Conservation (phyloP, 2,329 filamentous ascomycete genomes). For the Neofusicoccum ribis region DNA sequence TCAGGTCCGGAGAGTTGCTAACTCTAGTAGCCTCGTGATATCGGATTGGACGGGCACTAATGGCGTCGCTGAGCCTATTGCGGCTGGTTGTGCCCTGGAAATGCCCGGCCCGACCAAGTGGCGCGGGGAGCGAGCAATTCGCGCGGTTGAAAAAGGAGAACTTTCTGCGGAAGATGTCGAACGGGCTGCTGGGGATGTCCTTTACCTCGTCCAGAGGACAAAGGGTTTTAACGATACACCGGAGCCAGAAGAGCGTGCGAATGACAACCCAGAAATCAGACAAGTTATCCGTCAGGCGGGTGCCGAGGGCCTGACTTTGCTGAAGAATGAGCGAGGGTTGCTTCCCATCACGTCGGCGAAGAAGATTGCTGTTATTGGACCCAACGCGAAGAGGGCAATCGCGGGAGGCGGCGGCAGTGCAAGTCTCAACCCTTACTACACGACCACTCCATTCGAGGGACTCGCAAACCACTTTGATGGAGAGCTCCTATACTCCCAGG, state of each 20-base stretch:
- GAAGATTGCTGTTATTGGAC: slow-evolving; percentile 66
- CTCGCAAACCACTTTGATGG: slow-evolving; percentile 2
- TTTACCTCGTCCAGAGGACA: slow-evolving; percentile 63
- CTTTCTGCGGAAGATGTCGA: slow-evolving; percentile 51
- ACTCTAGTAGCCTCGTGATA: slow-evolving; percentile 38
- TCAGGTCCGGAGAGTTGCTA: not conserved
- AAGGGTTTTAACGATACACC: slow-evolving; percentile 60
- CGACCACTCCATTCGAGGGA: slow-evolving; percentile 61
- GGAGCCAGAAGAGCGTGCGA: slow-evolving; percentile 59
- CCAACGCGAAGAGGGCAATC: slow-evolving; percentile 67
- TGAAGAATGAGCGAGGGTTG: slow-evolving; percentile 63
- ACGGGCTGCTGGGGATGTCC: slow-evolving; percentile 53
- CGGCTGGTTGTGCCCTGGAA: slow-evolving; percentile 41
- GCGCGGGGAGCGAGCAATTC: slow-evolving; percentile 39
- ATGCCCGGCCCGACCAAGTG: slow-evolving; percentile 44
- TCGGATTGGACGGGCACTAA: slow-evolving; percentile 46
- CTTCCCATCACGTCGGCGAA: slow-evolving; percentile 59
- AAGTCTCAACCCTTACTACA: slow-evolving; percentile 69
- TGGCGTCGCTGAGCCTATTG: slow-evolving; percentile 39
- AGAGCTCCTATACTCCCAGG: slow-evolving; percentile 61
- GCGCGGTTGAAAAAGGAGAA: slow-evolving; percentile 37
- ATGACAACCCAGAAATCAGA: slow-evolving; percentile 55
- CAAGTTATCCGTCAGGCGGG: slow-evolving; percentile 62
- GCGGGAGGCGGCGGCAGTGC: slow-evolving; percentile 69
- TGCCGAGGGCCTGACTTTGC: slow-evolving; percentile 61